Percentiles rank a stretch among this genome's conserved stretches.
Evolutionary conservation across 495 filamentous ascomycete species (phyloP).

Genomic region (Pseudevernia furfuracea): DNA sequence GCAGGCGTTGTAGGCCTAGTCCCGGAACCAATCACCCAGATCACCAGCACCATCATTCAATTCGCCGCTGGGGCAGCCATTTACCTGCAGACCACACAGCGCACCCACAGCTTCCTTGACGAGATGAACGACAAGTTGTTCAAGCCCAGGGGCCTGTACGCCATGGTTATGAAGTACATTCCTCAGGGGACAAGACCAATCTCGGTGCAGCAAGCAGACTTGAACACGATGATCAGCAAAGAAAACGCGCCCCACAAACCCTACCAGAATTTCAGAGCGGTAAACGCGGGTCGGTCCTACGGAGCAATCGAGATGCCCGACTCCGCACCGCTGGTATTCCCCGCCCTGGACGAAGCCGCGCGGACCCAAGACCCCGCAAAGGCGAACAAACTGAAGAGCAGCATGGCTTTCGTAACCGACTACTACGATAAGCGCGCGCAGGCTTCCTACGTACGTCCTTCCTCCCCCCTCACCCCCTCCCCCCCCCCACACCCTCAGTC

Average conservation of each 20-base stretch:
- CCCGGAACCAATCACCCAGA: conserved; percentile 17
- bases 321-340: conserved; percentile 48
- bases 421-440: background rate
- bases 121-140: conserved; percentile 27
- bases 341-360: conserved; percentile 39
- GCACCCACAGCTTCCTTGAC: conserved; percentile 24
- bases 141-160: conserved; percentile 26
- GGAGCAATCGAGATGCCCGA: conserved; percentile 43
- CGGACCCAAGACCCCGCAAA: conserved; percentile 22
- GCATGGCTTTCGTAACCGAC: background rate
- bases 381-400: background rate
- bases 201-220: background rate
- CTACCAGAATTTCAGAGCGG: conserved; percentile 28
- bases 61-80: conserved; percentile 22
- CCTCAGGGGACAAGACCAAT: conserved; percentile 13
- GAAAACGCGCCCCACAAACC: conserved; percentile 13
- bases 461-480: background rate
- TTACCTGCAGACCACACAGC: conserved; percentile 21
- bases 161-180: conserved; percentile 28
- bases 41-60: conserved; percentile 21
- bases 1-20: conserved; percentile 22
- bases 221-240: background rate
- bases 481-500: no score
- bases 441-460: background rate
- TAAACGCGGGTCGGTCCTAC: conserved; percentile 38